Conservation (phyloP, 495 filamentous ascomycete genomes). For the Aeminium ludgeri region DNA sequence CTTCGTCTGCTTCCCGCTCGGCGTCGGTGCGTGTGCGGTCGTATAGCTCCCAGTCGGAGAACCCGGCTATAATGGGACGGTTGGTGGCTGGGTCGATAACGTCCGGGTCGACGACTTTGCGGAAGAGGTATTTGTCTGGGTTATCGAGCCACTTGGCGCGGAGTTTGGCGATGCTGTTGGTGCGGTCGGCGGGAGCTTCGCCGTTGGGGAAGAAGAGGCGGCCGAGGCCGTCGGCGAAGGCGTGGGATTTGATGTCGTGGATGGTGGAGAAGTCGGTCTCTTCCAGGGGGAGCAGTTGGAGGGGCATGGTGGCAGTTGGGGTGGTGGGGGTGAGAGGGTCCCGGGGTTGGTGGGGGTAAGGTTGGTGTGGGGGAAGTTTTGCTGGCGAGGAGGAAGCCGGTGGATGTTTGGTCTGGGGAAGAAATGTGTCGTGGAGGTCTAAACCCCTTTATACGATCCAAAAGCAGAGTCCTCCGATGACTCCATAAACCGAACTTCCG, state of each 20-base stretch:
- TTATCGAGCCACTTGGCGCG: conserved; percentile 4
- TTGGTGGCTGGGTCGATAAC: conserved; percentile 1
- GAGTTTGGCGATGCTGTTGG: not conserved
- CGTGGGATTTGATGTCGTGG: conserved; percentile 2
- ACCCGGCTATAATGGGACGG: conserved; percentile 3
- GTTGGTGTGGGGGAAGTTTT: not conserved
- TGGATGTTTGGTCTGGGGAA: too few relatives aligned
- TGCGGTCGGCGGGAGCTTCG: not conserved
- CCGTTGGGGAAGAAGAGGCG: conserved; percentile 8
- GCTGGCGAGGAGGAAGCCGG: too few relatives aligned
- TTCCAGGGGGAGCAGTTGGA: conserved; percentile 8
- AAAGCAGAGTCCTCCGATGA: too few relatives aligned
- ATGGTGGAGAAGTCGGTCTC: conserved; percentile 6
- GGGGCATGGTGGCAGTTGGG: conserved; percentile 9
- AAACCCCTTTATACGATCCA: too few relatives aligned
- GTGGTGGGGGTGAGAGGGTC: not conserved
- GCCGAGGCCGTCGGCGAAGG: conserved; percentile 6
- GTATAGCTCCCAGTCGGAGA: conserved; percentile 8
- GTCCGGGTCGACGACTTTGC: conserved; percentile 12
- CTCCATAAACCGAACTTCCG: too few relatives aligned
- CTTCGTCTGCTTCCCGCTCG: conserved; percentile 5
- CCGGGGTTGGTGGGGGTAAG: not conserved
- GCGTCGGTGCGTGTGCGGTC: conserved; percentile 6
- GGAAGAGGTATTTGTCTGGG: conserved; percentile 4
- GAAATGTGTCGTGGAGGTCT: too few relatives aligned